Percentiles rank a stretch among this genome's conserved stretches.
phyloP scores from a whole-genome alignment of 108 stramenopile species.

The Fragilariopsis cylindrus region DNA sequence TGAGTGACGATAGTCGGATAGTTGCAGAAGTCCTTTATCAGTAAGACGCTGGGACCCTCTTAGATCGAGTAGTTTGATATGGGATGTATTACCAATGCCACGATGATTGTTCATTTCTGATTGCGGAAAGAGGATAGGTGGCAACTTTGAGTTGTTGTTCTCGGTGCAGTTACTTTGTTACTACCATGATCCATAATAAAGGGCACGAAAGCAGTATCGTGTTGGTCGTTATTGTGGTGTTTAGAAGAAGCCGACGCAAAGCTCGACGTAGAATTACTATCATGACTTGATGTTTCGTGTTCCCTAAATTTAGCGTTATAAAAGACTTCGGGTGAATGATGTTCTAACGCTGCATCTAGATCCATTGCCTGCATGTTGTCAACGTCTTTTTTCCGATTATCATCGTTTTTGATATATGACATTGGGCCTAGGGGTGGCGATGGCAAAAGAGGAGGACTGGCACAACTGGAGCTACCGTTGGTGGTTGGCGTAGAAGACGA shows the following conservation, averaged over 20 bases:
- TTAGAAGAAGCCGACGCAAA: not conserved
- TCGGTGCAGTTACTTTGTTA: not conserved
- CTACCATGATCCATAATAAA: not conserved
- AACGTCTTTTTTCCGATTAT: not conserved
- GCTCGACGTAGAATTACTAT: conserved; percentile 1
- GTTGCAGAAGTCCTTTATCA: conserved; percentile 70
- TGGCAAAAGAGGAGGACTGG: conserved; percentile 18
- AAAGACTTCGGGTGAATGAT: conserved; percentile 13
- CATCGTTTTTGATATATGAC: not conserved
- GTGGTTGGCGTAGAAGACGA: not conserved
- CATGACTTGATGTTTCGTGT: conserved; percentile 29
- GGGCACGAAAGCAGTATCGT: not conserved
- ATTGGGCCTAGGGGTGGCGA: conserved; percentile 13
- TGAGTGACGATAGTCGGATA: conserved; percentile 54
- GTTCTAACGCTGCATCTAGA: not conserved
- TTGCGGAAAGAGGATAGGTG: not conserved
- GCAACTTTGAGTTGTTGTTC: not conserved
- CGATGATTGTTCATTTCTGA: not conserved
- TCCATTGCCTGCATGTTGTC: conserved; percentile 24
- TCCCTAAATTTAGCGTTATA: conserved; percentile 22
- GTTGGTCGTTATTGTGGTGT: conserved; percentile 3
- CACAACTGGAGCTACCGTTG: conserved; percentile 11
- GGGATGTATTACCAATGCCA: conserved; percentile 20
- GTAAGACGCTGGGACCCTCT: conserved; percentile 75
- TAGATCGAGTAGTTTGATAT: conserved; percentile 67